Base-by-base conservation (phyloP, 257 asterid species). In the Linderniella brevidens region DNA sequence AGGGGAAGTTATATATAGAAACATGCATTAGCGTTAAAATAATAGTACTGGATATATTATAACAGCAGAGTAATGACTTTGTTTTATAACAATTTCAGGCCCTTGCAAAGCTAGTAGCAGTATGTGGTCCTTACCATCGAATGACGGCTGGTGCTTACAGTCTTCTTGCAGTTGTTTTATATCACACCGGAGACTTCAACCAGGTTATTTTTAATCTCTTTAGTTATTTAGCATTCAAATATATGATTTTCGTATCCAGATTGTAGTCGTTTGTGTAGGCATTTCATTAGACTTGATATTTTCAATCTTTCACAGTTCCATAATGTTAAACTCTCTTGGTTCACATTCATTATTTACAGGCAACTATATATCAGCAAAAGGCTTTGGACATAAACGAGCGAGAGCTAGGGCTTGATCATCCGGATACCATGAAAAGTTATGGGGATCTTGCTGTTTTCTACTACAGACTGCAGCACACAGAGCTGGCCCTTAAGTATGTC, bases 101-200 rank as follows among this genome's bases (percentile, higher is more conserved):
- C 66, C 93, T 85, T 49, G 87, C 87, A 49, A 85, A 85, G 80
- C 69, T 85, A 66, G 93, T 85, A 36, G 92, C 93, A 46, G 95
- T 85, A 20, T 85, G 95, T 52, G 95, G 95, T 64, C 85, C 95
- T 53, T 80, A 85, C 63, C 93, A 85, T 68, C 74, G 93, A 53
- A 85, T 85, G 95, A 85, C 95, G 35, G 93, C 95, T 51, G 93
- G 95, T 41, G 93, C 95, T 55, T 85, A 85, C 78, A 85, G 95
- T 68, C 95, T 85, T 73, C 92, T 85, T 62, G 95, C 95, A 40
- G 95, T 85, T 48, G 95, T 85, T 69, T 67, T 85, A 42, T 85
- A 85, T 76, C 95, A 85, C 70, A 85, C 95, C 0, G 95, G 95
- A 71, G 95, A 85, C 57, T 85, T 85, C 76, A 85, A 85, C 63